Base-by-base conservation (phyloP, 2,329 filamentous ascomycete genomes). In the Zelopaecilomyces penicillatus region DNA sequence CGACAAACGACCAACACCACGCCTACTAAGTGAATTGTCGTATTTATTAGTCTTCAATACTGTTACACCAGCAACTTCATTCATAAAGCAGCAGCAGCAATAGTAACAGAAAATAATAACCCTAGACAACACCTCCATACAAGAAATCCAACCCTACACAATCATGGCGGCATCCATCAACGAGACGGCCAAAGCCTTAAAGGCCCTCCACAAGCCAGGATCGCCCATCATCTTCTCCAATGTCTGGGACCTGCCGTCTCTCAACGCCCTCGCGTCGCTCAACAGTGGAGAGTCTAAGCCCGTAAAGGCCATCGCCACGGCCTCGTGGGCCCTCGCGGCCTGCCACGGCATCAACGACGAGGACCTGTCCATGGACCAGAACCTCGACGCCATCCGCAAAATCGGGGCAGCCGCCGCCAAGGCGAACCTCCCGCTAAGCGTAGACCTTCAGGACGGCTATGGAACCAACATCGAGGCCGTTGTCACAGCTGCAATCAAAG, bases 371-470 rank as follows among this genome's bases (percentile, higher is more conserved):
- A 62, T 74, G 10, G 61, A 72, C 4, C 64, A 69, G 32, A 80
- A 81, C 50, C 60, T 82, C 31, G 58, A 63, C 1, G 69, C 69
- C 8, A 63, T 76, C 32, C 50, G 57, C 4, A 59, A 58, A 8
- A 68, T 82, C 45, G 68, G 69, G 0, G 58, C 63, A 2, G 57
- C 73, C 4, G 67, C 68, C 9, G 55, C 55, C 8, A 52, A 61
- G 9, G 59, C 65, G 33, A 59, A 64, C 5, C 61, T 75, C 2
- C 75, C 76, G 0, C 57, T 83, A 1, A 75, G 72, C 0, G 74
- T 73, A 5, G 79, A 83, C 53, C 56, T 82, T 3, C 77, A 82
- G 57, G 78, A 83, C 52, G 79, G 78, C 0, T 83, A 80, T 49
- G 72, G 70, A 2, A 59, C 67, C 3, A 54, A 56, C 19, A 65